Evolutionary conservation across 139 green algal genomes (phyloP).

Genomic region (Chlamydomonas urium): DNA sequence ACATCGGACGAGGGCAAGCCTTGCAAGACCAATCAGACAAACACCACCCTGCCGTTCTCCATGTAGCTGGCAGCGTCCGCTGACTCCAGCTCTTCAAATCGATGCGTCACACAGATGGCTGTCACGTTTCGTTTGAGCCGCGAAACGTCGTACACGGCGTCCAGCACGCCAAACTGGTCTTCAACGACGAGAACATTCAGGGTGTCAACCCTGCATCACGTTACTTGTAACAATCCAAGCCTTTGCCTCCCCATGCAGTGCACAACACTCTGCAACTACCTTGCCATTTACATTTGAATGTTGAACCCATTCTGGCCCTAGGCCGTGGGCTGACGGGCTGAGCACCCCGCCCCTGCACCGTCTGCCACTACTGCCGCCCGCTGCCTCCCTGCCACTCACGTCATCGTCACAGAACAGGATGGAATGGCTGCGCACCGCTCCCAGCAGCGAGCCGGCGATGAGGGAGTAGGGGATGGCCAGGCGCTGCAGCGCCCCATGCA

Average conservation of each 20-base stretch:
- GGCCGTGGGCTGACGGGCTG: too few species aligned
- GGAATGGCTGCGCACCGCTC: background rate
- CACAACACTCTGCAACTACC: too few species aligned
- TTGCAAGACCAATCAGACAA: too few species aligned
- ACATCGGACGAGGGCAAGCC: too few species aligned
- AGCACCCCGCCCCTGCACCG: too few species aligned
- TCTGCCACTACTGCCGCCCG: too few species aligned
- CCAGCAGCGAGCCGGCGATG: background rate
- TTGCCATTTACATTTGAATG: too few species aligned
- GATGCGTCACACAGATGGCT: slow-evolving; percentile 94
- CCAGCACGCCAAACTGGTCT: slow-evolving; percentile 80
- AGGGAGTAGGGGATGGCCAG: background rate
- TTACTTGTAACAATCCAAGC: too few species aligned
- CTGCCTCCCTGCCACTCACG: too few species aligned
- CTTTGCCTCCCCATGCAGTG: too few species aligned
- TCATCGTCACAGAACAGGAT: slow-evolving; percentile 11
- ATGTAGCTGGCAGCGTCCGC: slow-evolving; percentile 89
- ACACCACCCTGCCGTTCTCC: slow-evolving; percentile 70
- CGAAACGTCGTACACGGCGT: slow-evolving; percentile 49
- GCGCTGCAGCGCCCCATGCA: background rate
- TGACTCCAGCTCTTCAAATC: slow-evolving; percentile 83
- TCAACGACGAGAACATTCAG: slow-evolving; percentile 89
- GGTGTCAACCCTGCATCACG: too few species aligned
- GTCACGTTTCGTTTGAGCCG: slow-evolving; percentile 51
- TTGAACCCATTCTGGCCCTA: too few species aligned